Evolutionary conservation across 2,329 filamentous ascomycete species (phyloP).

Genomic region (Colletotrichum gloeosporioides): DNA sequence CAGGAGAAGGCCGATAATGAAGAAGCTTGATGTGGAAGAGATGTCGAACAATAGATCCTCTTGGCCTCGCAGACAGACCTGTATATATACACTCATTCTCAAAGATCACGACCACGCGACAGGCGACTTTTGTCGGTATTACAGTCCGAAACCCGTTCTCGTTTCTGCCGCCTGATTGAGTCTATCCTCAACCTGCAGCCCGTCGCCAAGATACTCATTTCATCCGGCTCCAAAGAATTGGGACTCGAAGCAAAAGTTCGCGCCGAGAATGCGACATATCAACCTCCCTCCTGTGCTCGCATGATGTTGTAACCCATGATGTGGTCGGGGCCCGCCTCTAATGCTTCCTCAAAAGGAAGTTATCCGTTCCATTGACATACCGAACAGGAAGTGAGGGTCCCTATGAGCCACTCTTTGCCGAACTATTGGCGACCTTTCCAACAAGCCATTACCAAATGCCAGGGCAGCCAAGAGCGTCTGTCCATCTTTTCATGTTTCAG

Average conservation of each 20-base stretch:
- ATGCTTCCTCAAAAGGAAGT: neutral
- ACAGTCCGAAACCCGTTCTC: neutral
- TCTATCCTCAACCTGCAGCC: neutral
- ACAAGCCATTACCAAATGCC: neutral
- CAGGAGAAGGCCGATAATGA: neutral
- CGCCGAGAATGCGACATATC: neutral
- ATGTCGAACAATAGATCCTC: neutral
- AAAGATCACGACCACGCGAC: neutral
- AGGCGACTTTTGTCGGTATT: neutral
- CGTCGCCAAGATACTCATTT: neutral
- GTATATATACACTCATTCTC: neutral
- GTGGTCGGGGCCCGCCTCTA: neutral
- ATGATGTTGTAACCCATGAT: neutral
- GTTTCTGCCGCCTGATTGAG: accelerated
- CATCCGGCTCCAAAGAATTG: neutral
- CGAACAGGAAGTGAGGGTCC: neutral
- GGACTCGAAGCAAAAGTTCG: neutral
- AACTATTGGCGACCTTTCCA: neutral
- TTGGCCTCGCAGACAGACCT: neutral
- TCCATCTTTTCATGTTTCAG: constrained; percentile 9
- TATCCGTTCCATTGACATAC: neutral
- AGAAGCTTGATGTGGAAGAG: neutral
- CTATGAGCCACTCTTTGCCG: neutral
- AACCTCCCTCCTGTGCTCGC: neutral
- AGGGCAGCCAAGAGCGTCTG: neutral